Conservation (phyloP, 192 early-diverging fungal genomes). For the Geranomyces michiganensis region DNA sequence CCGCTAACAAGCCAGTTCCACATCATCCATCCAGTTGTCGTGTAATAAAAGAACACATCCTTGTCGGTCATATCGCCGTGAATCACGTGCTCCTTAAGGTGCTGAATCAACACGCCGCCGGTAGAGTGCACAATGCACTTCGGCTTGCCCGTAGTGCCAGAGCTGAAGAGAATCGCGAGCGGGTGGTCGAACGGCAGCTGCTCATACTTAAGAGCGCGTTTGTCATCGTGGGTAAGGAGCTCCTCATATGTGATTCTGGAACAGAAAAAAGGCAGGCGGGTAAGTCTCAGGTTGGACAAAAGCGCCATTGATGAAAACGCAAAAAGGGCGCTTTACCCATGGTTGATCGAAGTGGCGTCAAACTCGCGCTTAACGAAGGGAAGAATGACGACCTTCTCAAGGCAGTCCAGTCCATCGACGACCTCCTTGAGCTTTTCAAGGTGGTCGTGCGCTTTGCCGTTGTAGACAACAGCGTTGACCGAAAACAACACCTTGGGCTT, state of each 20-base stretch:
- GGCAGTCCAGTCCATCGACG: slow-evolving; percentile 62
- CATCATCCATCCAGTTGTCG: slow-evolving; percentile 96
- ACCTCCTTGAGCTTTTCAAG: slow-evolving; percentile 75
- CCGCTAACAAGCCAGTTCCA: slow-evolving; percentile 96
- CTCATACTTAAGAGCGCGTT: slow-evolving; percentile 65
- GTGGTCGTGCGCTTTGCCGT: slow-evolving; percentile 82
- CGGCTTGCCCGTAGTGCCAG: slow-evolving; percentile 89
- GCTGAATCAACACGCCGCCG: slow-evolving; percentile 88
- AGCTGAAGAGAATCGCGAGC: slow-evolving; percentile 87
- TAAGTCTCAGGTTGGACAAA: too few relatives aligned
- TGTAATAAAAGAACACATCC: slow-evolving; percentile 85
- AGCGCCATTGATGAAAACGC: too few relatives aligned
- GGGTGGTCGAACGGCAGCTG: slow-evolving; percentile 92
- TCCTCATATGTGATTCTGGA: slow-evolving; percentile 36
- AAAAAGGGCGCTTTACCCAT: slow-evolving; percentile 33
- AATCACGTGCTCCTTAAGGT: slow-evolving; percentile 91
- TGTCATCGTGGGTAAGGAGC: slow-evolving; percentile 55
- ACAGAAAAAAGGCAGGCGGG: not conserved
- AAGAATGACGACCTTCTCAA: slow-evolving; percentile 79
- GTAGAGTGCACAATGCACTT: slow-evolving; percentile 97
- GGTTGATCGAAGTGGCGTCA: slow-evolving; percentile 32
- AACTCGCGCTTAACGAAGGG: slow-evolving; percentile 62
- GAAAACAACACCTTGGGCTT: slow-evolving; percentile 89
- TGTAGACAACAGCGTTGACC: slow-evolving; percentile 89
- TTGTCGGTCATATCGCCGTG: slow-evolving; percentile 73